Base-by-base conservation (phyloP, 2,329 filamentous ascomycete species). In the Macrophomina tecta region DNA sequence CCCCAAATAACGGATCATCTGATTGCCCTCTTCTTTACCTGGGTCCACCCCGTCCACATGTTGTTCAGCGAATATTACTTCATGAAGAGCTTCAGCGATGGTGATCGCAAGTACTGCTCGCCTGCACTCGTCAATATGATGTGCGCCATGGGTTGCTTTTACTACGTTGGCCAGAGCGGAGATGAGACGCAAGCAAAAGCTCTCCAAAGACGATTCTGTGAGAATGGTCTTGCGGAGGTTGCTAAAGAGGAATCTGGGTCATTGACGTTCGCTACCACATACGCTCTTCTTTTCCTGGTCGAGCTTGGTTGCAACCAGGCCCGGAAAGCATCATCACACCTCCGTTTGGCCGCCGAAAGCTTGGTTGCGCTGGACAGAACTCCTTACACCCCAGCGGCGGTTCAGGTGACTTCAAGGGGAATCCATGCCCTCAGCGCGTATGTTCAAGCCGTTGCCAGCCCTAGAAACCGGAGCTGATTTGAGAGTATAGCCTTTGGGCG, bases 1-100 rank as follows among this genome's bases (percentile, higher is more conserved):
- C 68, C 69, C 30, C 68, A 52, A 16, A 67, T 73, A 18, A 64
- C 71, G 9, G 68, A 73, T 32, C 73, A 75, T 53, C 68, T 75
- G 23, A 69, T 75, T 64, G 70, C 70, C 3, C 69, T 75, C 9
- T 75, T 73, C 63, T 74, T 75, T 45, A 70, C 73, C 40, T 75
- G 73, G 73, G 69, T 75, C 9, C 73, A 75, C 64, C 73, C 73
- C 12, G 70, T 72, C 3, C 73, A 75, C 52, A 75, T 75, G 72
- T 67, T 75, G 28, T 75, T 75, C 69, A 73, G 71, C 61, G 73
- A 75, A 56, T 42, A 67, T 18, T 69, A 72, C 32, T 75, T 75
- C 64, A 69, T 71, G 66, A 32, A 64, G 7, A 70, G 67, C 64
- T 75, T 71, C 52, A 55, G 52, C 23, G 65, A 64, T 14, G 67